Base-by-base conservation (phyloP, 2,329 filamentous ascomycete species). In the Didymella exigua region DNA sequence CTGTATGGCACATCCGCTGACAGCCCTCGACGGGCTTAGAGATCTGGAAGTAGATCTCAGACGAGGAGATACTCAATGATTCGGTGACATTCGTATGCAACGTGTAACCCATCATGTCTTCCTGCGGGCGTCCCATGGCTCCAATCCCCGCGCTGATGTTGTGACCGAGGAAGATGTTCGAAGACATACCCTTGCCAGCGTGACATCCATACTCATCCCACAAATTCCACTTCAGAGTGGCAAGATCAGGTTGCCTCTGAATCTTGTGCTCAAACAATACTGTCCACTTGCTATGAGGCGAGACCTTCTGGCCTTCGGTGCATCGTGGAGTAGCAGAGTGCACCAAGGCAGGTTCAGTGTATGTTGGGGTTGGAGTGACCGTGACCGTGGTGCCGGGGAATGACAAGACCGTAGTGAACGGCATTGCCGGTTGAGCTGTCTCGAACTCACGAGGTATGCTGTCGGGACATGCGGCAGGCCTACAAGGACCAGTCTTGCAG, bases 201-300 rank as follows among this genome's bases (percentile, higher is more conserved):
- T 49, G 16, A 29, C 43, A 54, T 13, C 58, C 58, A 14, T 60
- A 23, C 19, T 48, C 34, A n/a, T 60, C 54, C 40, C 49, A 54
- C 9, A 60, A 19, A 10, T 24, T 41, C 54, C 54, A 60, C 4
- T n/a, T 40, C 8, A 60, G 13, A 8, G 27, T 26, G 2, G 44
- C 36, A 10, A 49, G 27, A 10, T 30, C 11, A 8, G 31, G 36
- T 1, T 9, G 6, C 3, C 37, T 23, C 16, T 46, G 47, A 11
- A 43, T 37, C n/a, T 50, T 41, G 9, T 55, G 55, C 18, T 57
- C 50, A 3, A 55, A 7, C 2, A 47, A 31, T 2, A 40, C 37
- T 2, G 40, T 49, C 54, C 54, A 60, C 23, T 49, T 46, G 34
- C 38, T 34, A 8, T 41, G 8, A 5, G 38, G 49, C 11, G 38